Conservation (phyloP, 176 grass and related monocot genomes). For the Cenchrus fungigraminus region DNA sequence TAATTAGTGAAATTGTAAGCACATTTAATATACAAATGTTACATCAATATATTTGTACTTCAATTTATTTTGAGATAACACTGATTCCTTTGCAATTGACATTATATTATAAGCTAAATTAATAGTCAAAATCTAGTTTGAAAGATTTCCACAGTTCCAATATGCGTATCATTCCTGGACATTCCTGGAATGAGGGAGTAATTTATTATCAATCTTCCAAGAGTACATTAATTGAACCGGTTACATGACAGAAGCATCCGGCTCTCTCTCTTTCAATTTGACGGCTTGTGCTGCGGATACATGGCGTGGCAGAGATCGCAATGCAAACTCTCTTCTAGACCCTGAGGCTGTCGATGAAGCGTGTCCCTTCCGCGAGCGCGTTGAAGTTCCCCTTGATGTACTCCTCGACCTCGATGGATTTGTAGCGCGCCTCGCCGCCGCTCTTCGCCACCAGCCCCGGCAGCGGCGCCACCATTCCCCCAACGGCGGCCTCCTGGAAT, state of each 20-base stretch:
- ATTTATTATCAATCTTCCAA: not conserved
- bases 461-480: not conserved
- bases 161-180: too few relatives aligned
- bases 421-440: not conserved
- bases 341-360: constrained; percentile 1
- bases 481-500: not conserved
- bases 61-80: too few relatives aligned
- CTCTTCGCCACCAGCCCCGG: not conserved
- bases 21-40: too few relatives aligned
- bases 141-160: too few relatives aligned
- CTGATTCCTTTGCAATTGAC: too few relatives aligned
- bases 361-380: not conserved
- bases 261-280: not conserved
- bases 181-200: too few relatives aligned
- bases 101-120: too few relatives aligned
- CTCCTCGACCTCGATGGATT: not conserved
- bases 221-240: not conserved
- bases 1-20: too few relatives aligned
- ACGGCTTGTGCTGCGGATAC: not conserved
- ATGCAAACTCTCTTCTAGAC: not conserved
- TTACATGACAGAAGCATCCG: not conserved
- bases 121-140: too few relatives aligned
- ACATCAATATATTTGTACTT: too few relatives aligned
- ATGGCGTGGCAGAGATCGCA: not conserved
- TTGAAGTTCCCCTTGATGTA: not conserved